Percentiles rank a stretch among this genome's conserved stretches.
Conservation (phyloP, 352 stramenopile genomes). For the Phytophthora sp. region DNA sequence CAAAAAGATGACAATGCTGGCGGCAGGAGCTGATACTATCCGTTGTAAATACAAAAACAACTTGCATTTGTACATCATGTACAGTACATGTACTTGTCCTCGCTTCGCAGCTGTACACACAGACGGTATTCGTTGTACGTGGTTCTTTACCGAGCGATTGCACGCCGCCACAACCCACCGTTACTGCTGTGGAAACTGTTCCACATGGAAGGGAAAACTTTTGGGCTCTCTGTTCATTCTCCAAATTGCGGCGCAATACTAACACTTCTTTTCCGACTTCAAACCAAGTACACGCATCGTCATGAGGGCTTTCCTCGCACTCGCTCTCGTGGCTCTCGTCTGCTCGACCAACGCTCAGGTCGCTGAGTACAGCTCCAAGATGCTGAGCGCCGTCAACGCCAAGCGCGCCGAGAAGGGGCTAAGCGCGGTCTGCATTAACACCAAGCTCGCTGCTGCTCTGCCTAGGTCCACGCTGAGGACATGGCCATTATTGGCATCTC, state of each 20-base stretch:
- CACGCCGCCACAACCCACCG: neutral
- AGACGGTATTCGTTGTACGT: too few species aligned
- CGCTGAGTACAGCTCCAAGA: constrained; percentile 41
- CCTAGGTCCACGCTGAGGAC: constrained; percentile 30
- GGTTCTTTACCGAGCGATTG: too few species aligned
- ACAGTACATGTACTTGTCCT: neutral
- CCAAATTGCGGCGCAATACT: constrained; percentile 36
- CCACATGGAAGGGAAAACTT: too few species aligned
- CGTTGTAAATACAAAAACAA: constrained; percentile 5
- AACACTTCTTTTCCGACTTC: constrained; percentile 18
- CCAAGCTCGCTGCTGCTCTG: constrained; percentile 35
- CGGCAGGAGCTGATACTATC: neutral
- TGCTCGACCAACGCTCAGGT: constrained; percentile 35
- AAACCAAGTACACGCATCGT: constrained; percentile 26
- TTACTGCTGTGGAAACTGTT: too few species aligned
- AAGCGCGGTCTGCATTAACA: constrained; percentile 47
- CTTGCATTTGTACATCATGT: too few species aligned
- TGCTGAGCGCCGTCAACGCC: constrained; percentile 44
- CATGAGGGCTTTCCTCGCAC: constrained; percentile 30
- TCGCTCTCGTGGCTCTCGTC: constrained; percentile 35
- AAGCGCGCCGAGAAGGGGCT: constrained; percentile 46
- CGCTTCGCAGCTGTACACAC: too few species aligned
- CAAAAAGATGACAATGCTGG: too few species aligned
- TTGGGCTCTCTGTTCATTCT: constrained; percentile 30
- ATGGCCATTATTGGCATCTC: constrained; percentile 33